Evolutionary conservation across 2,329 filamentous ascomycete species (phyloP).

Genomic region (Bipolaris bicolor): DNA sequence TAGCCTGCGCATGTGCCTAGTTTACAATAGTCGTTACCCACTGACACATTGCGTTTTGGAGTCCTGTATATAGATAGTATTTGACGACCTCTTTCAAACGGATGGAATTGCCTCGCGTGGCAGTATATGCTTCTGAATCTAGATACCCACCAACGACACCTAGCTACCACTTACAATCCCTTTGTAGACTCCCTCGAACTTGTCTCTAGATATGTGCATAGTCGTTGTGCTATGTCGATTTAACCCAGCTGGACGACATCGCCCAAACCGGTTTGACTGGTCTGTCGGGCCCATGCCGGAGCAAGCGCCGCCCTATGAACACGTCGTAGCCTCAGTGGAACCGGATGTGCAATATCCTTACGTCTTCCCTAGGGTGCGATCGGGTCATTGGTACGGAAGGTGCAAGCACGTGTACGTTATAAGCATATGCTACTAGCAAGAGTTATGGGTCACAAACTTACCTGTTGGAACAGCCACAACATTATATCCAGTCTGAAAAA

Average conservation of each 20-base stretch:
- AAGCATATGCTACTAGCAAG: not conserved
- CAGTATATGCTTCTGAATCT: not conserved
- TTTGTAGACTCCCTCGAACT: not conserved
- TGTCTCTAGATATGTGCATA: not conserved
- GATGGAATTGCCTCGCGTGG: not conserved
- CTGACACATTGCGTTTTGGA: not conserved
- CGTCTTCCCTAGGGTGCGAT: not conserved
- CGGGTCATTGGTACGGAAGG: not conserved
- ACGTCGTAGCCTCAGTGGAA: not conserved
- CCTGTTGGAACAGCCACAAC: not conserved
- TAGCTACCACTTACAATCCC: not conserved
- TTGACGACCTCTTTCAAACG: not conserved
- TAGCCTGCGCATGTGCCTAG: not conserved
- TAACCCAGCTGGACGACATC: not conserved
- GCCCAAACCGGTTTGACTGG: not conserved
- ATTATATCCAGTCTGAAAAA: not conserved
- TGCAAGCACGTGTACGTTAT: not conserved
- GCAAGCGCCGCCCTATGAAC: not conserved
- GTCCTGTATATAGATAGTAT: not conserved
- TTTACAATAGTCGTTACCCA: not conserved
- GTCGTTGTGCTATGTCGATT: not conserved
- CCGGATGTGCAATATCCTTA: not conserved
- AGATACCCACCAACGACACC: not conserved
- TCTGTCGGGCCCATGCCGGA: not conserved
- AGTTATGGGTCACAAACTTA: not conserved